Base-by-base conservation (phyloP, 2,329 filamentous ascomycete genomes). In the Pseudopyrenochaeta lycopersici region DNA sequence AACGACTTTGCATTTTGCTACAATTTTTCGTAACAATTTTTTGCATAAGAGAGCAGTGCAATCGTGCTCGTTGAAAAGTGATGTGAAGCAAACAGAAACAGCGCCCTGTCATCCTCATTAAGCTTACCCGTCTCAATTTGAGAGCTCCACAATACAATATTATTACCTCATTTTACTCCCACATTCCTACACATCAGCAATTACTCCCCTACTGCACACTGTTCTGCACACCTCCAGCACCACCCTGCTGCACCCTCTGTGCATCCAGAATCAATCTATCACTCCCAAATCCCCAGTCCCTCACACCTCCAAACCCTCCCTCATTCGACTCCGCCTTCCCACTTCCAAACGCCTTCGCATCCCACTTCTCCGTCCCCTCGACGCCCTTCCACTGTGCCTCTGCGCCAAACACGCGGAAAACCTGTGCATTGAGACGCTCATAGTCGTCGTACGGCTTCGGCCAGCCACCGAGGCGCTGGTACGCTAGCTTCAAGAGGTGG, bases 381-480 rank as follows among this genome's bases (percentile, higher is more conserved):
- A 76, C 66, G 1, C 74, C 76, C 60, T 78, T 76, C 63, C 82
- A 67, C 23, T 76, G 71, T 4, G 60, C 50, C 17, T 71, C 63
- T 2, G 33, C 33, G 3, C 68, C 67, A 56, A 77, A 83, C 15
- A 69, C 66, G 4, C 69, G 60, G 66, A 80, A 81, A 6, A 83
- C 45, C 42, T 80, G 73, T 0, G 74, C 76, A 43, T 80, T 81
- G 46, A 84, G 65, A 4, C 71, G 72, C 63, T 82, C 76, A 58
- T 83, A 84, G 62, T 82, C 79, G 7, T 57, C 67, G 59, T 78
- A 79, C 4, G 78, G 69, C 72, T 83, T 84, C 5, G 80, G 77
- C 77, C 78, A 81, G 17, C 64, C 62, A 9, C 77, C 78, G 7
- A 76, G 64, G 41, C 78, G 75, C 67, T 79, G 77, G 60, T 75